Evolutionary conservation across 371 early-diverging fungal genomes (phyloP), one percentile per base, ranked within the genome.

Genomic region (Circinella umbellata): DNA sequence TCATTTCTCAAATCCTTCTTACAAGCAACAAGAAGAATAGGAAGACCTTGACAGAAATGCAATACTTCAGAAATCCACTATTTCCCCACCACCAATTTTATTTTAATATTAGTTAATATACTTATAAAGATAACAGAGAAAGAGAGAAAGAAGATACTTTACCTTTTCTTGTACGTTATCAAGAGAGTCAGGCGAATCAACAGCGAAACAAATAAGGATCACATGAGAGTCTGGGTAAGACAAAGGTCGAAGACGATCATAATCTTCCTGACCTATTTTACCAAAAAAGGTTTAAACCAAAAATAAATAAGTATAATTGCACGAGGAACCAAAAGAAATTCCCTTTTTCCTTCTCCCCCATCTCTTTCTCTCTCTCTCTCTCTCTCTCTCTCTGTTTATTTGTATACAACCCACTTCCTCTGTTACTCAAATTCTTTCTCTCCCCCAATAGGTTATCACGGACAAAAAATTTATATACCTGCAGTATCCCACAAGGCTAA

Each of bases 401-500:
- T n/a, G n/a, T n/a, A n/a, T n/a, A n/a, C n/a, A n/a, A n/a, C n/a
- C n/a, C n/a, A n/a, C n/a, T n/a, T n/a, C n/a, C n/a, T n/a, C n/a
- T n/a, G n/a, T n/a, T n/a, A n/a, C n/a, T n/a, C n/a, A n/a, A n/a
- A n/a, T n/a, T n/a, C n/a, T n/a, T n/a, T n/a, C n/a, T n/a, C n/a
- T n/a, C n/a, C n/a, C n/a, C n/a, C n/a, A n/a, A n/a, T n/a, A n/a
- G n/a, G n/a, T n/a, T n/a, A n/a, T n/a, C n/a, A n/a, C 17, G 15
- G 15, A 49, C 59, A 67, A 67, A 67, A 63, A 20, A 67, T 47
- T 60, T 39, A 47, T 67, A 54, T 90, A 81, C 96, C 97, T 60
- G 99, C 98, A 27, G 99, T 98, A 91, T 99, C 99, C 98, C 99
- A 98, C 53, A 99, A 84, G 39, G 97, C 95, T 39, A 99, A 87